Evolutionary conservation across 2,329 filamentous ascomycete genomes (phyloP).

Genomic region (Thyridium curvatum): DNA sequence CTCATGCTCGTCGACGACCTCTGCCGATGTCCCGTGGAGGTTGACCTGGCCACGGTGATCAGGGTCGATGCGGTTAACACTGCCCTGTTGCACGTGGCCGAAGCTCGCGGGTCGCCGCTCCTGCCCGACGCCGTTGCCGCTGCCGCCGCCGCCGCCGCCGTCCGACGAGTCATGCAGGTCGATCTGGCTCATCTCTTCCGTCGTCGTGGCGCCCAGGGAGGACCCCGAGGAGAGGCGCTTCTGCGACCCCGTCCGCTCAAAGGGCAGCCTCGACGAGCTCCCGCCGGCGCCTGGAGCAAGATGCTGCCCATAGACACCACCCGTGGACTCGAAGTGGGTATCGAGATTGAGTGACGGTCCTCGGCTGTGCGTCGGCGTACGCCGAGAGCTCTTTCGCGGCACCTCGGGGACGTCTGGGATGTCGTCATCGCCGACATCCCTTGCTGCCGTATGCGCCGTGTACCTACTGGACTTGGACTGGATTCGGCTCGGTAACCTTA

Average conservation of each 20-base stretch:
- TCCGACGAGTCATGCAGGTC: slow-evolving; percentile 23
- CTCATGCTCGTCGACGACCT: slow-evolving; percentile 41
- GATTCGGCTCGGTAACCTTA: slow-evolving; percentile 58
- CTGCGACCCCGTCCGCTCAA: slow-evolving; percentile 49
- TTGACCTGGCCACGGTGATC: slow-evolving; percentile 33
- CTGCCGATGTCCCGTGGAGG: slow-evolving; percentile 47
- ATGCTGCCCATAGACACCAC: slow-evolving; percentile 2
- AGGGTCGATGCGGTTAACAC: slow-evolving; percentile 48
- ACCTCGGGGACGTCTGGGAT: slow-evolving; percentile 44
- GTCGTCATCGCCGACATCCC: slow-evolving; percentile 16
- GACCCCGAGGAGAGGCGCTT: slow-evolving; percentile 44
- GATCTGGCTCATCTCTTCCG: slow-evolving; percentile 35
- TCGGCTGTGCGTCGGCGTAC: slow-evolving; percentile 29
- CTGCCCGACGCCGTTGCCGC: slow-evolving; percentile 15
- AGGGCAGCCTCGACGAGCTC: slow-evolving; percentile 40
- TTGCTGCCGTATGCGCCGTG: slow-evolving; percentile 28
- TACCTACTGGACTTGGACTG: slow-evolving; percentile 48
- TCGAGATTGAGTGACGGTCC: slow-evolving; percentile 27
- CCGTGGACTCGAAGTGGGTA: slow-evolving; percentile 9
- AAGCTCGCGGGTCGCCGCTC: slow-evolving; percentile 47
- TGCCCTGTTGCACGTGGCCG: slow-evolving; percentile 52
- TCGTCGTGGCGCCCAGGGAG: slow-evolving; percentile 37
- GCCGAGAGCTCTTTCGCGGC: slow-evolving; percentile 68
- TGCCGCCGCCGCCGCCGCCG: slow-evolving; percentile 16
- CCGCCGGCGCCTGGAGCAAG: background rate